Evolutionary conservation across 2,329 filamentous ascomycete species (phyloP).

Genomic region (Scedosporium aurantiacum): DNA sequence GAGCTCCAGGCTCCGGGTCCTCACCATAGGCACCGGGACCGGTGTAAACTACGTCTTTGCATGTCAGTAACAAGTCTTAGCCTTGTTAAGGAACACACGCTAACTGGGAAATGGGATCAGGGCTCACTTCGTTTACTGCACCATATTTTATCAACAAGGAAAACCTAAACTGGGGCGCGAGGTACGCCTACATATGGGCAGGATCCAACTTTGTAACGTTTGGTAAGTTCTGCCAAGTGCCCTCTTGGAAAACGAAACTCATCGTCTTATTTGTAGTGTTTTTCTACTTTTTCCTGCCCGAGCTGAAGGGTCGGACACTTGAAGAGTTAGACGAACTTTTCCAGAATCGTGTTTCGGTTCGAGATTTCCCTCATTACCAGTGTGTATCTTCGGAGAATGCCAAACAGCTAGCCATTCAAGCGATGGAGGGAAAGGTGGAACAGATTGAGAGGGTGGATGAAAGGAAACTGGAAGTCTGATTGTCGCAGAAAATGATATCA

Average conservation of each 20-base stretch:
- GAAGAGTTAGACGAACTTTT: slow-evolving; percentile 12
- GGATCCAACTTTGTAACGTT: slow-evolving; percentile 10
- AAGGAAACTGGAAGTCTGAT: not conserved
- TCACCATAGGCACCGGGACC: slow-evolving; percentile 39
- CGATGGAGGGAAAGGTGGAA: not conserved
- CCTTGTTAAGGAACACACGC: not conserved
- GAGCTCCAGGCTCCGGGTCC: slow-evolving; percentile 37
- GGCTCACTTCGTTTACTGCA: slow-evolving; percentile 40
- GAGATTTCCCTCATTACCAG: not conserved
- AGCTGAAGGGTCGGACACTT: slow-evolving; percentile 5
- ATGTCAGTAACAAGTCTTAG: slow-evolving; percentile 12
- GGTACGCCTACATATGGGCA: slow-evolving; percentile 41
- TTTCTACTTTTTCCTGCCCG: slow-evolving; percentile 5
- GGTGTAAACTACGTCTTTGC: slow-evolving; percentile 36
- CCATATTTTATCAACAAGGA: slow-evolving; percentile 43
- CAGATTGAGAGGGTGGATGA: not conserved
- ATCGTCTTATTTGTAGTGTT: not conserved
- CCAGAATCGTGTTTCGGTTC: not conserved
- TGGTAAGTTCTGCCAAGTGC: slow-evolving; percentile 5
- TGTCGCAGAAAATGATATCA: no score
- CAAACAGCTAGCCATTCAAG: not conserved
- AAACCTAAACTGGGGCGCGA: slow-evolving; percentile 36
- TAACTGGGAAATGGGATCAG: not conserved
- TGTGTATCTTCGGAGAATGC: not conserved
- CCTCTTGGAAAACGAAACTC: not conserved